Percentiles rank a stretch among this genome's conserved stretches.
phyloP scores from a whole-genome alignment of 768 basidiomycete genomes.

The Lyophyllum semitale region DNA sequence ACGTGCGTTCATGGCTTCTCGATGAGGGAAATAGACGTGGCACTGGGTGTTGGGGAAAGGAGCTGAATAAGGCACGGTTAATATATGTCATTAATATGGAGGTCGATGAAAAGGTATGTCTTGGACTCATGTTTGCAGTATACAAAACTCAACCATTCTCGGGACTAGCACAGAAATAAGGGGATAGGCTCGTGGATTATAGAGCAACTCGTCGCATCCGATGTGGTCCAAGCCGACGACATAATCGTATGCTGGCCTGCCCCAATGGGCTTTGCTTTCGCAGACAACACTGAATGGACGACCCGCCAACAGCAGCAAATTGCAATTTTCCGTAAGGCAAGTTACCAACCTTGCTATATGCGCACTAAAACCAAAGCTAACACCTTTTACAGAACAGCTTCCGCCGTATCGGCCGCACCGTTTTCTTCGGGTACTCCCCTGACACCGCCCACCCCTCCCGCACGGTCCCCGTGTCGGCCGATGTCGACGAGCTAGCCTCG shows the following conservation, averaged over 20 bases:
- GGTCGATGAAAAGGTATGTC: constrained; percentile 23
- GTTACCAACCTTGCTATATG: not conserved
- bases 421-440: too few species aligned
- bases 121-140: not conserved
- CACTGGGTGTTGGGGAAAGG: constrained; percentile 30
- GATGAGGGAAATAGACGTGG: constrained; percentile 28
- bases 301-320: constrained; percentile 2
- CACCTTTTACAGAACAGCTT: too few species aligned
- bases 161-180: constrained; percentile 15
- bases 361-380: too few species aligned
- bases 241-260: constrained; percentile 24
- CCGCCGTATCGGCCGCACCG: constrained; percentile 10
- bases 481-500: constrained; percentile 2
- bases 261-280: constrained; percentile 17
- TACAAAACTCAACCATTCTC: not conserved
- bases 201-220: constrained; percentile 17
- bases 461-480: not conserved
- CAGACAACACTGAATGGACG: too few species aligned
- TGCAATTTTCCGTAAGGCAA: constrained; percentile 8
- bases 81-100: constrained; percentile 27
- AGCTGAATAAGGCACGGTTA: constrained; percentile 27
- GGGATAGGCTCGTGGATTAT: constrained; percentile 24
- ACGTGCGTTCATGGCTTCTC: constrained; percentile 22
- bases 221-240: constrained; percentile 16
- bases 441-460: constrained; percentile 7